Percentiles rank a stretch among this genome's conserved stretches.
Conservation (phyloP, 208 protist species). For the Acanthamoeba culbertsoni region DNA sequence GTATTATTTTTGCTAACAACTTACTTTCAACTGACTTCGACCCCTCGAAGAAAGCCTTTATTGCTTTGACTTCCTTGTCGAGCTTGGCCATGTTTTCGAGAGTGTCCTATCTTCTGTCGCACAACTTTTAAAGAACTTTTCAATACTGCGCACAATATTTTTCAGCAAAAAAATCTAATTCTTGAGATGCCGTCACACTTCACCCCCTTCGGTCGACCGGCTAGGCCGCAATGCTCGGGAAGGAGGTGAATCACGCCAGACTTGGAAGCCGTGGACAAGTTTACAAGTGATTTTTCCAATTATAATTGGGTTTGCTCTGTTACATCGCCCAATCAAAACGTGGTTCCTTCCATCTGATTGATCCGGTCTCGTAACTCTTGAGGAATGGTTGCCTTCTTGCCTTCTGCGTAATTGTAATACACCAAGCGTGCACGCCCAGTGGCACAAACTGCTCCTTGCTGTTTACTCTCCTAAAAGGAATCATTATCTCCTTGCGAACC, state of each 20-base stretch:
- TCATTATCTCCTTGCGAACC: not conserved
- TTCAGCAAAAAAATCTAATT: no score
- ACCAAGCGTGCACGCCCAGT: not conserved
- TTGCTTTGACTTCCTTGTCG: not conserved
- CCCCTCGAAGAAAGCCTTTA: slow-evolving; percentile 11
- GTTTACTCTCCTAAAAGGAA: not conserved
- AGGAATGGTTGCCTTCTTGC: not conserved
- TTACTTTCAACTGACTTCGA: slow-evolving; percentile 18
- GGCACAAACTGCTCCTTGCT: not conserved
- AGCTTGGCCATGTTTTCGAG: slow-evolving; percentile 32
- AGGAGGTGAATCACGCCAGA: no score
- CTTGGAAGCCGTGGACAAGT: no score
- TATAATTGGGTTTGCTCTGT: no score
- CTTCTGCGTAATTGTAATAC: not conserved
- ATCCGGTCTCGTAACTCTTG: not conserved
- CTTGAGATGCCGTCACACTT: no score
- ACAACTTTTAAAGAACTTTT: no score
- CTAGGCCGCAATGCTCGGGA: no score
- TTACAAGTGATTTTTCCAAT: no score
- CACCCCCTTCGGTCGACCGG: no score
- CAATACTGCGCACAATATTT: no score
- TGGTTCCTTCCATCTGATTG: not conserved
- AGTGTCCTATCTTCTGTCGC: no score
- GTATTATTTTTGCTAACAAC: not conserved
- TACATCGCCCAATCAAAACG: no score